Evolutionary conservation across 2,329 filamentous ascomycete genomes (phyloP).

Genomic region (Phoma sp.): DNA sequence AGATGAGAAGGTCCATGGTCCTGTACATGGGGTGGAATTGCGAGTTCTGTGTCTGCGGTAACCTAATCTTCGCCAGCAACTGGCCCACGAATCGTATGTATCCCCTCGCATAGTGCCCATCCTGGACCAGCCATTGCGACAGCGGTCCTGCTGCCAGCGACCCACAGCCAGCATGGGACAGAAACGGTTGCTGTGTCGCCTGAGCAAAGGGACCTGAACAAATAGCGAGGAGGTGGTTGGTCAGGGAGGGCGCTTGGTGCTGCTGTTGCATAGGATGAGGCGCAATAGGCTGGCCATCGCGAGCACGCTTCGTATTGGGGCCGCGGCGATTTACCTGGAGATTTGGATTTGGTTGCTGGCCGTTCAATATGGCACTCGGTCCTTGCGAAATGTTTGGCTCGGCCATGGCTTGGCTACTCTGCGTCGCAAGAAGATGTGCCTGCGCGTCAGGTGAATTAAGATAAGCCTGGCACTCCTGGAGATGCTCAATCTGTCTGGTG

Average conservation of each 20-base stretch:
- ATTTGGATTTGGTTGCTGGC: constrained; percentile 57
- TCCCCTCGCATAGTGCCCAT: constrained; percentile 72
- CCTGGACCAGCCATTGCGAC: constrained; percentile 73
- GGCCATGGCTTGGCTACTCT: constrained; percentile 25
- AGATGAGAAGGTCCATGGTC: constrained; percentile 68
- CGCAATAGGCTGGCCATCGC: constrained; percentile 47
- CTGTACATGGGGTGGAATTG: constrained; percentile 60
- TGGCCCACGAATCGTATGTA: constrained; percentile 72
- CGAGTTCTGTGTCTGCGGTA: constrained; percentile 56
- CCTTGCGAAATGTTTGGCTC: constrained; percentile 25
- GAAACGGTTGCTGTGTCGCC: constrained; percentile 72
- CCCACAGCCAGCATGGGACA: constrained; percentile 68
- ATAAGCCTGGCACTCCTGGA: constrained; percentile 54
- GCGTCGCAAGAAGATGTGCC: constrained; percentile 34
- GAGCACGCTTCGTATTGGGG: constrained; percentile 48
- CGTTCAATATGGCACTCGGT: constrained; percentile 50
- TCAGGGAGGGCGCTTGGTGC: constrained; percentile 57
- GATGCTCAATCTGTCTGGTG: constrained; percentile 59
- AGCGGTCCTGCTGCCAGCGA: constrained; percentile 63
- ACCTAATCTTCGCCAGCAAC: constrained; percentile 67
- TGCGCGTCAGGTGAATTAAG: constrained; percentile 54
- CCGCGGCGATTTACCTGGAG: constrained; percentile 54
- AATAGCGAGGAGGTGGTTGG: constrained; percentile 61
- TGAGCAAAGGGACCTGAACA: constrained; percentile 55
- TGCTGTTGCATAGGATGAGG: constrained; percentile 29